Conservation (phyloP, 139 green algal genomes). For the Asterochloris erici region DNA sequence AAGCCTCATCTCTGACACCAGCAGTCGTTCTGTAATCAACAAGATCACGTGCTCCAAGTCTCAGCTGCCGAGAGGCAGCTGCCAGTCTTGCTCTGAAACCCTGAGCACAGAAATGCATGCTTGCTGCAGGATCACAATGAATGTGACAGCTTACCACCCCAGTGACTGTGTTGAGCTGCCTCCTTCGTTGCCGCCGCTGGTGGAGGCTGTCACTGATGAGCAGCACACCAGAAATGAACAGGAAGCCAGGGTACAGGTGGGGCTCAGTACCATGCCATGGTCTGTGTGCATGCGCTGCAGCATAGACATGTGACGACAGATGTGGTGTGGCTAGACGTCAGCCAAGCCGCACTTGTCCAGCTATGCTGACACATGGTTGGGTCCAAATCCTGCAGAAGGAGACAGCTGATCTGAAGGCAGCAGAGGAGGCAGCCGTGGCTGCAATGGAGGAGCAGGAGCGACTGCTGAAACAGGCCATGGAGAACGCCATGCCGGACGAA, state of each 20-base stretch:
- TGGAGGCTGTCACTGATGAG: conserved; percentile 40
- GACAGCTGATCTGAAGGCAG: conserved; percentile 22
- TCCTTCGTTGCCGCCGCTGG: conserved; percentile 36
- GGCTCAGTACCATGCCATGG: too few species aligned
- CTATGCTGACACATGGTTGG: too few species aligned
- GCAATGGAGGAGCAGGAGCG: conserved; percentile 34
- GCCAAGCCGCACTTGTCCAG: too few species aligned
- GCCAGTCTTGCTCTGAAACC: too few species aligned
- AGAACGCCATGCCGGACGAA: conserved; percentile 56
- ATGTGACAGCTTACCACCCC: conserved; percentile 40
- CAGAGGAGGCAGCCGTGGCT: conserved; percentile 28
- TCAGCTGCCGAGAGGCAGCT: too few species aligned
- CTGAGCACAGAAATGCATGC: background rate
- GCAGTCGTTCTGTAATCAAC: too few species aligned
- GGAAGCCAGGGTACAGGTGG: too few species aligned
- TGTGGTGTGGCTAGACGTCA: too few species aligned
- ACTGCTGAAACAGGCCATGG: conserved; percentile 48
- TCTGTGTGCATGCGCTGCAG: too few species aligned
- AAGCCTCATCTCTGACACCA: background rate
- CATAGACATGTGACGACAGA: too few species aligned
- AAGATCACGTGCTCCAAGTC: too few species aligned
- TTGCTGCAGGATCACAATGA: conserved; percentile 44
- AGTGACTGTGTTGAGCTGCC: conserved; percentile 37
- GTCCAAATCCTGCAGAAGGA: background rate
- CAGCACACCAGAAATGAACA: conserved; percentile 23